Base-by-base conservation (phyloP, 257 asterid species). In the Thymus quinquecostatus region DNA sequence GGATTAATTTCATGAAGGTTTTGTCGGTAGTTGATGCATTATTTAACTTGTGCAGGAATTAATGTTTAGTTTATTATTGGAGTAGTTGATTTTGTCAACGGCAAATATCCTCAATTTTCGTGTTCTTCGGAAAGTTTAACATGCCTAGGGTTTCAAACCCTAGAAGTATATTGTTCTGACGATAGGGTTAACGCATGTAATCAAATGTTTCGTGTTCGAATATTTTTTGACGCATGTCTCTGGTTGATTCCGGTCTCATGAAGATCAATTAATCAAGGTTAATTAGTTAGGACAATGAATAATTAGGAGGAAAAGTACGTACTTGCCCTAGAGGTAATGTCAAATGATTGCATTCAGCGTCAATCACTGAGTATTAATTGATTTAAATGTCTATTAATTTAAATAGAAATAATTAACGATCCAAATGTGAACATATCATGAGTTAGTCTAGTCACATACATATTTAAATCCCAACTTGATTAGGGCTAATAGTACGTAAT, bases 61-160 rank as follows among this genome's bases (percentile, higher is more conserved):
- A 61, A 69, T 51, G 59, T 34, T 44, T 45, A 14, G 48, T 69
- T 76, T 76, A 61, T 32, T 76, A 47, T 36, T 28, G 49, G 50
- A 62, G 10, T 43, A 12, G 47, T 40, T 55, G 38, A 34, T 76
- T 69, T 70, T 64, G 73, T 76, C 80, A 38, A 76, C 21, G 36
- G 9, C 38, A 62, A 10, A 28, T 64, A 48, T 40, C 68, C 29
- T 29, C 10, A 34, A 7, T 60, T 61, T 49, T 49, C 59, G 57
- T n/a, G 70, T 40, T 72, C 47, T 10, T 73, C 10, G 51, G 41
- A 21, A 61, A 75, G n/a, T 21, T 21, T 43, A 64, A 69, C 64
- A 54, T 56, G 66, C 55, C 40, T 11, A 4, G 7, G 70, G 44
- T 70, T 21, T 60, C 34, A 43, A 63, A 10, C 21, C 49, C n/a